Evolutionary conservation across 2,329 filamentous ascomycete species (phyloP), one percentile per base, ranked within the genome.

Genomic region (Diaporthe nobilis): DNA sequence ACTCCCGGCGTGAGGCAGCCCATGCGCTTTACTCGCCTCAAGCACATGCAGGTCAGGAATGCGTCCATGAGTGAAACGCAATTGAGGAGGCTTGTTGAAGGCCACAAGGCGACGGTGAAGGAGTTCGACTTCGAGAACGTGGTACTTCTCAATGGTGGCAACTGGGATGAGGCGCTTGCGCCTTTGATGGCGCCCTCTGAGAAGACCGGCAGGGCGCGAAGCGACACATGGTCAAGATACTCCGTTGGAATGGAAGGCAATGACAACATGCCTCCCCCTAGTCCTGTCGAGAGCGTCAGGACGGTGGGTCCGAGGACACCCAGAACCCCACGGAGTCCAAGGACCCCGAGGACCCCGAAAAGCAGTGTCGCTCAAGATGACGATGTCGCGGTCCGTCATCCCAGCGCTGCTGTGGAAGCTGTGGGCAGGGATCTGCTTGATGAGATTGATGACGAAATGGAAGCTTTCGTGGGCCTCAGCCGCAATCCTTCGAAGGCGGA

Each of bases 121-220:
- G 93, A 96, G 81, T 95, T 96, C 81, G 92, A 95, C 82, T 95
- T 97, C 82, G 92, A 95, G 81, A 92, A 94, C 77, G 92, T 96
- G 25, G 87, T 90, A 42, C 88, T 98, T 58, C 88, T 91, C 70
- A 89, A 90, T 76, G 87, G 87, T 47, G 95, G 94, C 39, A 93
- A 88, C 75, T 98, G 95, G 95, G 93, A 97, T 75, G 93, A 95
- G 42, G 95, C 94, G 0, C 89, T 98, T n/a, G 90, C 92, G 53
- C 93, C 94, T 2, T 85, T 97, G 74, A 91, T 90, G 80, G 80
- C 87, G 81, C 82, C 73, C 39, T 42, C 61, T 34, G 67, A 86
- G 77, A 84, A 80, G 77, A 85, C 82, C 80, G 87, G 82, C 77
- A 85, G 79, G 77, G 83, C 78, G 53, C 28, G 51, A 34, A 81